These are phyloP conservation scores for Termitomyces sp. DNA, from an alignment of 768 basidiomycete species.

Conservation along the genomic window DNA sequence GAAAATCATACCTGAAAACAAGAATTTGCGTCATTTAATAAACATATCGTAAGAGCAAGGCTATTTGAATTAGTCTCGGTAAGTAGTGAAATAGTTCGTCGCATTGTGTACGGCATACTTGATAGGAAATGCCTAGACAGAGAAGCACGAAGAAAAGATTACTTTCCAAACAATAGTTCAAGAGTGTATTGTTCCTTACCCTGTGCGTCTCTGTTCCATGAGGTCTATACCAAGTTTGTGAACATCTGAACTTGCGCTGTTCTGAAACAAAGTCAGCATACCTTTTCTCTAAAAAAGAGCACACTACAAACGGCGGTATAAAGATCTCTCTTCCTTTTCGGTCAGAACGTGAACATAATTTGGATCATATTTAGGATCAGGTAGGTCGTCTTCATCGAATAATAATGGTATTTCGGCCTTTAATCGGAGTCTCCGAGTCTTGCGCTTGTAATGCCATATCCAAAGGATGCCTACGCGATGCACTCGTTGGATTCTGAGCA, in stretches of 20 bases:
- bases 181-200: slow-evolving; percentile 28
- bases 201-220: slow-evolving; percentile 81
- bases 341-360: slow-evolving; percentile 70
- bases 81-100: not conserved
- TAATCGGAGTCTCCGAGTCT: slow-evolving; percentile 50
- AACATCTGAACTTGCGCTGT: slow-evolving; percentile 61
- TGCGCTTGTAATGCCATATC: slow-evolving; percentile 70
- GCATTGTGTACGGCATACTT: slow-evolving; percentile 30
- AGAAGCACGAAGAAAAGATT: not conserved
- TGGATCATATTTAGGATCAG: slow-evolving; percentile 67
- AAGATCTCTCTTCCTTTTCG: slow-evolving; percentile 54
- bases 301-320: slow-evolving; percentile 52
- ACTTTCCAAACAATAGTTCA: not conserved
- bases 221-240: slow-evolving; percentile 82
- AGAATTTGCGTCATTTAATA: slow-evolving; percentile 71
- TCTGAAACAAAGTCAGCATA: slow-evolving; percentile 30
- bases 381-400: slow-evolving; percentile 72
- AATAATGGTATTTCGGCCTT: slow-evolving; percentile 62
- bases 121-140: slow-evolving; percentile 59
- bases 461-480: slow-evolving; percentile 50
- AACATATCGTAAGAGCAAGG: slow-evolving; percentile 66
- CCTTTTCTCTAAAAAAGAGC: not conserved
- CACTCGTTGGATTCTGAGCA: not conserved
- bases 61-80: slow-evolving; percentile 23
- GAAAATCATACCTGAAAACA: slow-evolving; percentile 56